These are phyloP conservation scores for Chaetothyriales sp. DNA, from an alignment of 2,329 filamentous ascomycete species.

Conservation along the genomic window DNA sequence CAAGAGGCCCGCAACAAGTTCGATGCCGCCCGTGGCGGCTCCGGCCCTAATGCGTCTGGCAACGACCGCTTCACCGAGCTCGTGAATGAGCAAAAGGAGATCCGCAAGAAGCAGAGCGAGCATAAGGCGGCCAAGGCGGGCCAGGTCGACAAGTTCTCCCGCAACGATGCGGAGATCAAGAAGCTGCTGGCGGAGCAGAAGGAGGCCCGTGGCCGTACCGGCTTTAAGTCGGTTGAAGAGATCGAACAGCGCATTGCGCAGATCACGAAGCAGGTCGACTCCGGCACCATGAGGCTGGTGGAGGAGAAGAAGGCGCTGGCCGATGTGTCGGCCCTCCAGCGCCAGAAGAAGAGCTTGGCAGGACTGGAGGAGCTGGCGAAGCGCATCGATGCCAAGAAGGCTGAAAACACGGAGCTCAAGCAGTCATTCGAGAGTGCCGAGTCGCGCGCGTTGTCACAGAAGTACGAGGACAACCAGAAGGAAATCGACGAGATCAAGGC, in stretches of 20 bases:
- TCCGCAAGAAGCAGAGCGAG: slow-evolving; percentile 71
- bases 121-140: slow-evolving; percentile 68
- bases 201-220: slow-evolving; percentile 60
- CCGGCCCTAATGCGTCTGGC: slow-evolving; percentile 32
- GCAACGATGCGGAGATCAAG: slow-evolving; percentile 77
- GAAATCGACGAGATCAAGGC: slow-evolving; percentile 84
- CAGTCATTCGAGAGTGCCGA: slow-evolving; percentile 85
- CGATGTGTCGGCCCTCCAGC: slow-evolving; percentile 69
- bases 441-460: slow-evolving; percentile 70
- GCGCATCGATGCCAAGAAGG: slow-evolving; percentile 72
- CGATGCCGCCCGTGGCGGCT: slow-evolving; percentile 50
- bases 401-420: slow-evolving; percentile 75
- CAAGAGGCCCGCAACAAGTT: slow-evolving; percentile 78
- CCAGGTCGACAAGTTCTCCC: slow-evolving; percentile 82
- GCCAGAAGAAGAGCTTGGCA: slow-evolving; percentile 81
- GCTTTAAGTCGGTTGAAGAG: slow-evolving; percentile 78
- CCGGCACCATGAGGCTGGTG: slow-evolving; percentile 83
- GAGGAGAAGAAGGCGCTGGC: slow-evolving; percentile 89
- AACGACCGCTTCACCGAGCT: slow-evolving; percentile 64
- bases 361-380: slow-evolving; percentile 75
- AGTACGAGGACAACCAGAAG: slow-evolving; percentile 69
- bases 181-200: slow-evolving; percentile 76
- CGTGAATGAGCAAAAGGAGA: slow-evolving; percentile 53
- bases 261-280: slow-evolving; percentile 73
- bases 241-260: slow-evolving; percentile 67